phyloP scores from a whole-genome alignment of 2,329 filamentous ascomycete species.

The Colletotrichum sidae region DNA sequence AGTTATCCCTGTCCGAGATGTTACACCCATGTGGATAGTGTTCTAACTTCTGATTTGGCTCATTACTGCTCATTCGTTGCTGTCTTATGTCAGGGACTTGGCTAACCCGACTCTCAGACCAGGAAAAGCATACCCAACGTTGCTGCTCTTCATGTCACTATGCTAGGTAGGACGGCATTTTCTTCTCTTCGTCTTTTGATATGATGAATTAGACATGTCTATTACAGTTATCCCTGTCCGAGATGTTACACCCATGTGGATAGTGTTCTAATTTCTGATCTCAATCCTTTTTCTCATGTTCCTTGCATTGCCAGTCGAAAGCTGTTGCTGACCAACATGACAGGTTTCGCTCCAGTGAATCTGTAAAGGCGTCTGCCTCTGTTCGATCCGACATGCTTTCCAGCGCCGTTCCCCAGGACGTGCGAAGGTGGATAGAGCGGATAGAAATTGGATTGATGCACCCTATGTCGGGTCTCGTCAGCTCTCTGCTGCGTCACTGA shows the following conservation, averaged over 20 bases:
- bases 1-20: constrained; percentile 35
- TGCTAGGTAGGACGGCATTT: constrained; percentile 9
- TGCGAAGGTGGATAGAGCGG: constrained; percentile 32
- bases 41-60: constrained; percentile 32
- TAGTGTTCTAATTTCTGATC: constrained; percentile 36
- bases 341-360: constrained; percentile 14
- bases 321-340: constrained; percentile 5
- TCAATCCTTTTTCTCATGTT: background rate
- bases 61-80: background rate
- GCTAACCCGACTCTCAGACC: constrained; percentile 13
- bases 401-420: constrained; percentile 19
- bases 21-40: constrained; percentile 29
- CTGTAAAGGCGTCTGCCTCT: background rate
- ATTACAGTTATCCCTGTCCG: constrained; percentile 38
- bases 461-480: constrained; percentile 19
- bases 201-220: constrained; percentile 33
- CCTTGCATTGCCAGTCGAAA: background rate
- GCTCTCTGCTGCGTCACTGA: constrained; percentile 27
- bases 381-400: constrained; percentile 18
- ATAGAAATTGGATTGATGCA: constrained; percentile 36
- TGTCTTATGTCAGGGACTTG: background rate
- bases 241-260: constrained; percentile 27
- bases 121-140: background rate
- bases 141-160: too few species aligned
- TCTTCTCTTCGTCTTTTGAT: constrained; percentile 4